Evolutionary conservation across 2,329 filamentous ascomycete species (phyloP).

Genomic region (Penicillium vulpinum): DNA sequence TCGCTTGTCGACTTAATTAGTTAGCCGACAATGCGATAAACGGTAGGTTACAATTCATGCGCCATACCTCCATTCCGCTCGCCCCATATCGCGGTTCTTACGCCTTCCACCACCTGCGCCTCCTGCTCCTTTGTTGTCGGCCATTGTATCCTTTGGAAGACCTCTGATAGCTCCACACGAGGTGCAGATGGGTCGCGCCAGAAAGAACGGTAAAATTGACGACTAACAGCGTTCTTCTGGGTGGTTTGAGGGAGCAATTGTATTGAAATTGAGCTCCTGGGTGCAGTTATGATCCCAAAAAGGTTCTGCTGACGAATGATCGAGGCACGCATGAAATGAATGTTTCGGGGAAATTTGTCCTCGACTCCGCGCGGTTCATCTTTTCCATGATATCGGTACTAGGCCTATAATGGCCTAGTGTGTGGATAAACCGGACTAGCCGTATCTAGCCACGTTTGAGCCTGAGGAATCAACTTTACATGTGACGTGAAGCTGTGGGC

Average conservation of each 20-base stretch:
- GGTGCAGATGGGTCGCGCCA: constrained; percentile 4
- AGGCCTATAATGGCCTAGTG: constrained; percentile 6
- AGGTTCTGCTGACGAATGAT: constrained; percentile 20
- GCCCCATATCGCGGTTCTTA: constrained; percentile 68
- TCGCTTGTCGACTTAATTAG: constrained; percentile 52
- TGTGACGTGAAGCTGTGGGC: constrained; percentile 12
- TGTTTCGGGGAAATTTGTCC: constrained; percentile 12
- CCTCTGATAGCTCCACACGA: constrained; percentile 16
- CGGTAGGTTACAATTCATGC: background rate
- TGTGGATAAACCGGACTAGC: background rate
- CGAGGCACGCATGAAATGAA: constrained; percentile 15
- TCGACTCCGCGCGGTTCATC: constrained; percentile 3
- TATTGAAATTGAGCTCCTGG: background rate
- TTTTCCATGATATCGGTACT: constrained; percentile 9
- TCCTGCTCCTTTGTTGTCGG: constrained; percentile 36
- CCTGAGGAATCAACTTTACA: constrained; percentile 16
- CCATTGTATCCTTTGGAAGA: constrained; percentile 31
- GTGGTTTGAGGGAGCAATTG: background rate
- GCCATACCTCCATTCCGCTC: constrained; percentile 64
- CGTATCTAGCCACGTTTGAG: background rate
- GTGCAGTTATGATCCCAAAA: constrained; percentile 7
- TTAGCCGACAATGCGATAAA: constrained; percentile 42
- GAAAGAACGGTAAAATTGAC: background rate
- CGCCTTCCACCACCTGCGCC: constrained; percentile 43
- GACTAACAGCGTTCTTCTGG: background rate